These are phyloP conservation scores for Furcasterigmium furcatum DNA, from an alignment of 2,329 filamentous ascomycete genomes.

Conservation along the genomic window DNA sequence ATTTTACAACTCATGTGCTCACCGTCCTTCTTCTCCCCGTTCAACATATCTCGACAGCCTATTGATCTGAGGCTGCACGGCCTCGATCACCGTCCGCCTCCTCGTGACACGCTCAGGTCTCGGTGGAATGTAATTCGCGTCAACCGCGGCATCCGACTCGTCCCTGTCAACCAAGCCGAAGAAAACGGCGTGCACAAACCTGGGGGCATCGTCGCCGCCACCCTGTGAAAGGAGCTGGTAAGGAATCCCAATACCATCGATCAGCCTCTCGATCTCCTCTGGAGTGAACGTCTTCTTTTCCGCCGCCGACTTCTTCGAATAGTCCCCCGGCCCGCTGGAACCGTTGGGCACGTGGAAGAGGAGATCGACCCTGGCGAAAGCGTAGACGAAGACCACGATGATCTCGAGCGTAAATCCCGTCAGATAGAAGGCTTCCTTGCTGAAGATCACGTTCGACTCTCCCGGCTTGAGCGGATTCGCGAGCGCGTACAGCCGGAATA, in stretches of 20 bases:
- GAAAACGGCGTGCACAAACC: slow-evolving; percentile 10
- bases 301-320: slow-evolving; percentile 44
- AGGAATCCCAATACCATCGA: slow-evolving; percentile 7
- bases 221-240: slow-evolving; percentile 11
- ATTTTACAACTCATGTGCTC: background rate
- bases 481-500: slow-evolving; percentile 17
- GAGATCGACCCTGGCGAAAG: slow-evolving; percentile 21
- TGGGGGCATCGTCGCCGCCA: slow-evolving; percentile 5
- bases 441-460: slow-evolving; percentile 22
- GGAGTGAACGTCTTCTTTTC: slow-evolving; percentile 19
- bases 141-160: background rate
- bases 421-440: slow-evolving; percentile 28
- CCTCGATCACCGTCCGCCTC: slow-evolving; percentile 9
- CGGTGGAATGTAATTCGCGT: slow-evolving; percentile 1
- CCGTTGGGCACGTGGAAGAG: slow-evolving; percentile 26
- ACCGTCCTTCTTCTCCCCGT: background rate
- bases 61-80: slow-evolving; percentile 1
- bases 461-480: slow-evolving; percentile 18
- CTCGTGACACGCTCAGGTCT: slow-evolving; percentile 10
- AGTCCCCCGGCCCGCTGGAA: slow-evolving; percentile 19
- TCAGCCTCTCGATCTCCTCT: slow-evolving; percentile 12
- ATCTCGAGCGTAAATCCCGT: slow-evolving; percentile 29
- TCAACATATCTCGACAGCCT: background rate
- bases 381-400: slow-evolving; percentile 19
- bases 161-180: slow-evolving; percentile 6